Evolutionary conservation across 2,329 filamentous ascomycete species (phyloP).

Genomic region (Fusarium phyllophilum): DNA sequence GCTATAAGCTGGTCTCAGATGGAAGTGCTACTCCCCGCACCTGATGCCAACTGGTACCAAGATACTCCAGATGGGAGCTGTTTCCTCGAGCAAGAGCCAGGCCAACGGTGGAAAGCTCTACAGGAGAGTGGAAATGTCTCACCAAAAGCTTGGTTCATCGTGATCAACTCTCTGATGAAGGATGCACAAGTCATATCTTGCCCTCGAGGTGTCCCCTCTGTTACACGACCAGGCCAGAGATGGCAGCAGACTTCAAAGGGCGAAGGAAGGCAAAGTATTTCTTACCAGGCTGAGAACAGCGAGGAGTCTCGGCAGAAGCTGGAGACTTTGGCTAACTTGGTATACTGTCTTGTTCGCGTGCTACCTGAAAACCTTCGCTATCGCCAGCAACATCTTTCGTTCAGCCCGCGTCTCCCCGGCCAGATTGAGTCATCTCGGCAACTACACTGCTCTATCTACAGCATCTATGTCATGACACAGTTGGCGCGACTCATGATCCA

Average conservation of each 20-base stretch:
- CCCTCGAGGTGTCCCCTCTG: not conserved
- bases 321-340: not conserved
- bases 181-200: not conserved
- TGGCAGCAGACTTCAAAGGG: not conserved
- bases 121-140: not conserved
- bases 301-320: not conserved
- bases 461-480: not conserved
- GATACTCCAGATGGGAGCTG: not conserved
- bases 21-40: fast-evolving
- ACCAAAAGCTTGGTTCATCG: not conserved
- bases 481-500: not conserved
- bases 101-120: not conserved
- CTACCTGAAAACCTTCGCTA: not conserved
- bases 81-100: not conserved
- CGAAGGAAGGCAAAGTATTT: not conserved
- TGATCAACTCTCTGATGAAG: not conserved
- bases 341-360: not conserved
- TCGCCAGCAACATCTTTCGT: not conserved
- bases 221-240: not conserved
- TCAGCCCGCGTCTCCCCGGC: not conserved
- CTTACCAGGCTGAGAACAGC: not conserved
- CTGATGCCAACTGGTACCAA: not conserved
- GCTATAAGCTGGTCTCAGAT: not conserved
- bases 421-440: not conserved
- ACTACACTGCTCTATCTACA: not conserved